phyloP scores from a whole-genome alignment of 192 early-diverging fungal species.

The Backusella mclennaniae region DNA sequence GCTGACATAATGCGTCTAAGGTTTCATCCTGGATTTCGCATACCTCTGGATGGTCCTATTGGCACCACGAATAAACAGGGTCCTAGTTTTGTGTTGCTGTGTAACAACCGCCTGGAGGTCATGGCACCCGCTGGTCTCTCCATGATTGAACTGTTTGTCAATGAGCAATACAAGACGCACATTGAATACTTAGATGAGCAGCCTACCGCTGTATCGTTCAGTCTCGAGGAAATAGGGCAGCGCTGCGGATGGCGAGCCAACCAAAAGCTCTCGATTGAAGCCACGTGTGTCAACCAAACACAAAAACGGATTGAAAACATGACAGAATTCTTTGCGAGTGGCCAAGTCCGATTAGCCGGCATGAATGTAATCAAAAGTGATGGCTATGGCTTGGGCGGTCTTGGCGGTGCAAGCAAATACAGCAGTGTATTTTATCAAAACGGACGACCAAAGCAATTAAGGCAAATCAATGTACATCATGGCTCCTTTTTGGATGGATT shows the following conservation, averaged over 20 bases:
- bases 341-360: conserved; percentile 15
- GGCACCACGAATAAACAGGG: neutral
- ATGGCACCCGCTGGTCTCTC: conserved; percentile 48
- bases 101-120: conserved; percentile 35
- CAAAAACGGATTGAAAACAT: conserved; percentile 2
- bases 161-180: conserved; percentile 44
- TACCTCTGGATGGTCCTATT: conserved; percentile 41
- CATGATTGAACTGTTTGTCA: conserved; percentile 57
- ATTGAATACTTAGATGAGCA: conserved; percentile 50
- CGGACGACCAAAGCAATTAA: neutral
- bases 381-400: conserved; percentile 9
- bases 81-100: conserved; percentile 27
- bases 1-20: conserved; percentile 59
- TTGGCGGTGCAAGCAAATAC: neutral
- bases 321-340: neutral
- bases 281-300: conserved; percentile 10
- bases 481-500: conserved; percentile 57
- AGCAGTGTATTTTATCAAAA: conserved; percentile 17
- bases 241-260: neutral
- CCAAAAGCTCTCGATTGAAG: conserved; percentile 12
- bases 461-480: conserved; percentile 32
- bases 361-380: conserved; percentile 20
- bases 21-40: conserved; percentile 55
- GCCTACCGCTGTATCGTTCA: neutral
- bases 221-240: conserved; percentile 4